Evolutionary conservation across 768 basidiomycete genomes (phyloP).

Genomic region (Pleurotus tuber-regium): DNA sequence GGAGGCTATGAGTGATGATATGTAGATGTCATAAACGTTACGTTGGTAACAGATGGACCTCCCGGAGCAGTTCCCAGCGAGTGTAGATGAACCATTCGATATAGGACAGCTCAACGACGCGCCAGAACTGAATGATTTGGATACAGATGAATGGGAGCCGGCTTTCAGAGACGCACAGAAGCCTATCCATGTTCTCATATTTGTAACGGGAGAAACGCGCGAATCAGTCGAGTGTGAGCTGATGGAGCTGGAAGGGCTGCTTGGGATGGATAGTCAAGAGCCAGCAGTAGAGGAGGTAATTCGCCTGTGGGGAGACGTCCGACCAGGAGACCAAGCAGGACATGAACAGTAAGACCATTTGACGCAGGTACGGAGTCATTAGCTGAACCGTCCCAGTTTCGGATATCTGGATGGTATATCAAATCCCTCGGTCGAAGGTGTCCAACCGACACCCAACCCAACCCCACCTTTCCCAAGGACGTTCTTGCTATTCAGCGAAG

Average conservation of each 20-base stretch:
- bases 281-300: conserved; percentile 37
- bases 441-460: conserved; percentile 31
- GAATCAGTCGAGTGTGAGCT: conserved; percentile 34
- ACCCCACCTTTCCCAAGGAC: conserved; percentile 42
- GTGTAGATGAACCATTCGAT: conserved; percentile 32
- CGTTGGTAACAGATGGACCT: conserved; percentile 34
- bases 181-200: conserved; percentile 45
- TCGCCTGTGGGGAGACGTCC: conserved; percentile 35
- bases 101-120: conserved; percentile 41
- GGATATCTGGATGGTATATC: conserved; percentile 53
- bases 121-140: conserved; percentile 32
- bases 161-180: conserved; percentile 32
- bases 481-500: conserved; percentile 41
- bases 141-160: conserved; percentile 43
- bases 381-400: conserved; percentile 30
- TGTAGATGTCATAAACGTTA: background rate
- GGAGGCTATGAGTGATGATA: background rate
- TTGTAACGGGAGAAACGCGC: conserved; percentile 45
- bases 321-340: conserved; percentile 41
- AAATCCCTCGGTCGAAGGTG: conserved; percentile 43
- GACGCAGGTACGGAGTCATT: background rate
- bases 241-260: conserved; percentile 28
- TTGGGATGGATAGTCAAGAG: conserved; percentile 24
- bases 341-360: conserved; percentile 39
- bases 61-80: conserved; percentile 30